Conservation (phyloP, 2,329 filamentous ascomycete species). For the Alternaria infectoria region DNA sequence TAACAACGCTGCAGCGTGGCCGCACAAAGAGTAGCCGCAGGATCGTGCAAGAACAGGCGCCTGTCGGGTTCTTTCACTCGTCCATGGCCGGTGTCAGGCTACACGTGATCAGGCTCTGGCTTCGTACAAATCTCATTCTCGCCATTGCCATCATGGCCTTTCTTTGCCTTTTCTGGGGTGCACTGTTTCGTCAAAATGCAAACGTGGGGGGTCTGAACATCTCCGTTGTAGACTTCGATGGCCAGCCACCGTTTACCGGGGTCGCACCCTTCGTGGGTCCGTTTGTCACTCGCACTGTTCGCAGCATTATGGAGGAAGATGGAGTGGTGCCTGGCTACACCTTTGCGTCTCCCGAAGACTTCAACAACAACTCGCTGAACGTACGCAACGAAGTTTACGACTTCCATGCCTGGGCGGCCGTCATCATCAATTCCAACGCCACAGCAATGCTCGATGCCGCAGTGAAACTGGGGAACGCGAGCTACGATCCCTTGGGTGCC, state of each 20-base stretch:
- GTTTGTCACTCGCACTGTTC: constrained; percentile 54
- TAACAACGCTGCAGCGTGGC: constrained; percentile 15
- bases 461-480: constrained; percentile 59
- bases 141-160: constrained; percentile 30
- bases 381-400: constrained; percentile 66
- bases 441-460: constrained; percentile 63
- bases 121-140: constrained; percentile 37
- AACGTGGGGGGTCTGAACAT: constrained; percentile 53
- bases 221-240: constrained; percentile 69
- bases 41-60: constrained; percentile 9
- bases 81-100: constrained; percentile 38
- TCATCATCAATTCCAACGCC: constrained; percentile 68
- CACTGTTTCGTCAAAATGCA: constrained; percentile 32
- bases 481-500: constrained; percentile 67
- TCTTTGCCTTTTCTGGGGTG: constrained; percentile 40
- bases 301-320: constrained; percentile 46
- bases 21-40: constrained; percentile 29
- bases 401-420: constrained; percentile 64
- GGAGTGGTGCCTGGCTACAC: constrained; percentile 57
- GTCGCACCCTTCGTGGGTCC: constrained; percentile 62
- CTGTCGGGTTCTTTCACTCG: constrained; percentile 40
- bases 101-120: constrained; percentile 38
- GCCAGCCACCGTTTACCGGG: constrained; percentile 55
- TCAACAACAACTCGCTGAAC: constrained; percentile 61
- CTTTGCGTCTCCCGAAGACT: constrained; percentile 56